Percentiles rank a stretch among this genome's conserved stretches.
Evolutionary conservation across 2,329 filamentous ascomycete species (phyloP).

Genomic region (Phyllachora maydis): DNA sequence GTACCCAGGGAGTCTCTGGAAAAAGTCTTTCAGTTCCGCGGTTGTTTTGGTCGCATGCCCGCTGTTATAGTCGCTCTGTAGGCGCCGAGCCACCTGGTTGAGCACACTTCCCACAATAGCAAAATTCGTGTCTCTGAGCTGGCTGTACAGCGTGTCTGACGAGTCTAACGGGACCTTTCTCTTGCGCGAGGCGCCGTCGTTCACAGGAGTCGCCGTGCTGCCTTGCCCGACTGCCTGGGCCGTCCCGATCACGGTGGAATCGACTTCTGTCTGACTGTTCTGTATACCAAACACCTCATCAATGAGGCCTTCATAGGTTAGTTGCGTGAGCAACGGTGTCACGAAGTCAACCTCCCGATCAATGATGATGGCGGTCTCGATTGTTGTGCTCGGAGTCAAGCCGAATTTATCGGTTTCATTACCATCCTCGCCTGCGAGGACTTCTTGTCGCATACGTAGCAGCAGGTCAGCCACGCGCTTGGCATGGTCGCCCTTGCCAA

Average conservation of each 20-base stretch:
- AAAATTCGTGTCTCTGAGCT: constrained; percentile 83
- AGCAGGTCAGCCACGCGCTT: constrained; percentile 75
- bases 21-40: constrained; percentile 81
- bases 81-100: constrained; percentile 73
- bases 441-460: constrained; percentile 77
- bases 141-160: constrained; percentile 71
- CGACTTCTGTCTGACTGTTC: constrained; percentile 83
- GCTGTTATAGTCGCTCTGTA: constrained; percentile 72
- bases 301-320: constrained; percentile 91
- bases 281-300: constrained; percentile 86
- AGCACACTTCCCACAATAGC: constrained; percentile 77
- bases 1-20: constrained; percentile 79
- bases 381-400: constrained; percentile 65
- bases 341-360: constrained; percentile 91
- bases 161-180: constrained; percentile 78
- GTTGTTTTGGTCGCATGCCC: constrained; percentile 76
- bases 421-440: constrained; percentile 58
- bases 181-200: constrained; percentile 43
- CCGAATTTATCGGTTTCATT: constrained; percentile 40
- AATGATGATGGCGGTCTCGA: constrained; percentile 84
- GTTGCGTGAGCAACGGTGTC: constrained; percentile 75
- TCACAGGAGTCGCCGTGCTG: constrained; percentile 32
- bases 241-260: constrained; percentile 73
- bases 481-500: constrained; percentile 89
- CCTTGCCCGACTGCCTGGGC: constrained; percentile 28